Base-by-base conservation (phyloP, 345 rosid species). In the Populus tremula region DNA sequence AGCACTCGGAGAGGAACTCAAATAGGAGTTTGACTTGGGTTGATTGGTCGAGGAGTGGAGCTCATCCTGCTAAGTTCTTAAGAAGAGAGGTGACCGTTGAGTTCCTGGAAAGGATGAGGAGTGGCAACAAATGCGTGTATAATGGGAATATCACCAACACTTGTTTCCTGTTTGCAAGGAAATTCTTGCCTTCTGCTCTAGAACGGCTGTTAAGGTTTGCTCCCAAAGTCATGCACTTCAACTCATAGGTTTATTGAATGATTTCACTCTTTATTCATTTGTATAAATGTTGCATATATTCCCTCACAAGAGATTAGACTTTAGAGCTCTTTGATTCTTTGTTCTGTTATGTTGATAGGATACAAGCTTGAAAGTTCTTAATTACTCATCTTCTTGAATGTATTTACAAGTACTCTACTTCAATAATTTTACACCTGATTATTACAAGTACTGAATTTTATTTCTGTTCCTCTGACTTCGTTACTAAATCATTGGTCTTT, bases 11-110 rank as follows among this genome's bases (percentile, higher is more conserved):
- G 3, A 82, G 67, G 77, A 94, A 86, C 71, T 82, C 97, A 6
- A 94, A 94, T 67, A 81, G 94, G 83, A 91, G 85, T 11, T 73
- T 94, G 75, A 91, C 98, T 17, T 90, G 93, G 94, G 98, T 90
- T 1, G 95, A 94, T 47, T 94, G 98, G 98, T 82, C 93, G 0
- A 64, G 62, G 69, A 96, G 98, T 1, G 97, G 97, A 23, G 88
- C 97, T 0, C 98, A 94, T 16, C 98, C 98, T 0, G 78, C 79
- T 10, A 83, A 84, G 71, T 91, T 87, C 39, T 11, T 72, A 0
- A 84, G 96, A 75, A 13, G 68, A 0, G 87, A 86, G 31, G 90
- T 94, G 70, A 88, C 93, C 1, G 49, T 33, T 1, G 89, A 72
- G 78, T 84, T 93, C 69, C 81, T 94, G 84, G 71, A 85, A 86